Percentiles rank a stretch among this genome's conserved stretches.
These are phyloP conservation scores for Umbelopsis isabellina DNA, from an alignment of 192 early-diverging fungal genomes.

Conservation along the genomic window DNA sequence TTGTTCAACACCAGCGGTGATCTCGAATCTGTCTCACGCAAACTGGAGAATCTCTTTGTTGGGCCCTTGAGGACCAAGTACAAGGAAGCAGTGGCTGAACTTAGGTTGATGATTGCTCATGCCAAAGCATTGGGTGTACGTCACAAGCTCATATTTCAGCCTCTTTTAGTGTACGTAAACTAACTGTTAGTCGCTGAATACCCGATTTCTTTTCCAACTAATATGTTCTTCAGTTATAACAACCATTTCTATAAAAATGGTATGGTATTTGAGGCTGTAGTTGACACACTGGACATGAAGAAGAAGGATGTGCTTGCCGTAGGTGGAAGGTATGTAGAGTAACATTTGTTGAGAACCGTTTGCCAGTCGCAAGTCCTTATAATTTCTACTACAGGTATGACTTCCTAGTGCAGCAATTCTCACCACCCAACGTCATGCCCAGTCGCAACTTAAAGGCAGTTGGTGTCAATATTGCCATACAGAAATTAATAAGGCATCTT, in stretches of 20 bases:
- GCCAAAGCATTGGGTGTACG: slow-evolving; percentile 52
- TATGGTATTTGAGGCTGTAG: slow-evolving; percentile 58
- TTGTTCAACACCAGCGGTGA: slow-evolving; percentile 63
- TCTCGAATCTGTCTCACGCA: slow-evolving; percentile 48
- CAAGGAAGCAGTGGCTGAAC: slow-evolving; percentile 42
- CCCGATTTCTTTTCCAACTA: background rate
- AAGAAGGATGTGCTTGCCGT: slow-evolving; percentile 58
- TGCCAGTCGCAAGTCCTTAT: background rate
- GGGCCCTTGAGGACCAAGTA: slow-evolving; percentile 43
- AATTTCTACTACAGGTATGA: slow-evolving; percentile 41
- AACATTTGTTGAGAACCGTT: background rate
- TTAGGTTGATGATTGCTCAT: slow-evolving; percentile 44
- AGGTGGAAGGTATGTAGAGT: slow-evolving; percentile 46
- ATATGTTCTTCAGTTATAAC: slow-evolving; percentile 39
- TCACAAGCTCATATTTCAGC: slow-evolving; percentile 53
- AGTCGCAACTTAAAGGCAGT: slow-evolving; percentile 58
- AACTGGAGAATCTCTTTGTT: slow-evolving; percentile 49
- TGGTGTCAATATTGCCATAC: slow-evolving; percentile 84
- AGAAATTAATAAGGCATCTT: slow-evolving; percentile 67
- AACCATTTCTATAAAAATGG: slow-evolving; percentile 63
- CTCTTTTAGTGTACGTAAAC: slow-evolving; percentile 53
- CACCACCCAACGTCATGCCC: slow-evolving; percentile 43
- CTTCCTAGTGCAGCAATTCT: slow-evolving; percentile 55
- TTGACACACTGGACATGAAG: slow-evolving; percentile 51
- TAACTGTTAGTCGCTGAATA: background rate